Evolutionary conservation across 2,329 filamentous ascomycete species (phyloP).

Genomic region (Aspergillus quadricinctus): DNA sequence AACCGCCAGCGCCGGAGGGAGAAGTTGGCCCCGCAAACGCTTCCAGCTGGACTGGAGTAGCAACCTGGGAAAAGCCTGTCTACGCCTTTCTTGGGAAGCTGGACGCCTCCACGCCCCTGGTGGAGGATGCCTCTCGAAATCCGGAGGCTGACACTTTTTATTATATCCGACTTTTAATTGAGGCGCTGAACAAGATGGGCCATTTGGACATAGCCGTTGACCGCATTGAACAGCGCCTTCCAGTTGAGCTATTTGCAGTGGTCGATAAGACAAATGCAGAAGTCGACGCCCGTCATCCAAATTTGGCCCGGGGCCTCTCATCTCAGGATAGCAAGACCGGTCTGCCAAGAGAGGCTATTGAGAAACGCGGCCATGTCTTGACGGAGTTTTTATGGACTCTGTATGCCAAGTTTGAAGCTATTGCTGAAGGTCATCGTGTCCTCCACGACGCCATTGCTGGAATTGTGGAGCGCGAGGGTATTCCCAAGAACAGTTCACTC

Average conservation of each 20-base stretch:
- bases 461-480: slow-evolving; percentile 76
- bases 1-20: slow-evolving; percentile 54
- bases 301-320: slow-evolving; percentile 55
- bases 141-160: slow-evolving; percentile 93
- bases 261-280: slow-evolving; percentile 95
- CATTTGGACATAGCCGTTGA: slow-evolving; percentile 82
- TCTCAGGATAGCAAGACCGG: slow-evolving; percentile 48
- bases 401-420: slow-evolving; percentile 95
- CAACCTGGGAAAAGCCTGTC: slow-evolving; percentile 51
- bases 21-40: slow-evolving; percentile 22
- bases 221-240: slow-evolving; percentile 84
- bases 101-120: slow-evolving; percentile 54
- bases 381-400: slow-evolving; percentile 88
- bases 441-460: slow-evolving; percentile 88
- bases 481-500: slow-evolving; percentile 59
- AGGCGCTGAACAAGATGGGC: slow-evolving; percentile 84
- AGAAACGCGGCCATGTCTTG: slow-evolving; percentile 77
- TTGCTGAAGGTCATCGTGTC: slow-evolving; percentile 89
- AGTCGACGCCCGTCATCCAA: slow-evolving; percentile 89
- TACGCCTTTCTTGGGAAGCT: slow-evolving; percentile 56
- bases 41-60: slow-evolving; percentile 26
- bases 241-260: slow-evolving; percentile 87
- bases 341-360: slow-evolving; percentile 66
- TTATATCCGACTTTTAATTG: slow-evolving; percentile 82
- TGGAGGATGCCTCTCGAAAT: slow-evolving; percentile 87